Percentiles rank a stretch among this genome's conserved stretches.
These are phyloP conservation scores for Mimosa bimucronata DNA, from an alignment of 306 rosid genomes.

Conservation along the genomic window DNA sequence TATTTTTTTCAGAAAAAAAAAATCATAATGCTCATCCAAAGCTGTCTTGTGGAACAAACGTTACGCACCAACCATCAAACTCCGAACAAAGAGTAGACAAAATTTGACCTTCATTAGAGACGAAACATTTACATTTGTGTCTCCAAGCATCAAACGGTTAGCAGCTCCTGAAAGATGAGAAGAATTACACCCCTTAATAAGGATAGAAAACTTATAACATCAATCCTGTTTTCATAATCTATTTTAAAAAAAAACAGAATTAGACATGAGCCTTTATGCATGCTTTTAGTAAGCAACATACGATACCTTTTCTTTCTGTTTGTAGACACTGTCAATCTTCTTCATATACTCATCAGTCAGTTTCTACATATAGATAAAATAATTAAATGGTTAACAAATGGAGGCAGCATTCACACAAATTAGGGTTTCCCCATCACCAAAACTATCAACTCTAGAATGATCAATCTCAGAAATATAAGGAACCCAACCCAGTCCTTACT, in stretches of 20 bases:
- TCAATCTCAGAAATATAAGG: background rate
- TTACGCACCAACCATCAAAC: slow-evolving; percentile 30
- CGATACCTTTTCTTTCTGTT: slow-evolving; percentile 90
- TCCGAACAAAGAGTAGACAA: slow-evolving; percentile 31
- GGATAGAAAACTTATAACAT: background rate
- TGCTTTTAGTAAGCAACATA: slow-evolving; percentile 13
- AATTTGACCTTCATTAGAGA: slow-evolving; percentile 37
- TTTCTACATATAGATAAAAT: slow-evolving; percentile 59
- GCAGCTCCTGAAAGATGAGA: slow-evolving; percentile 76
- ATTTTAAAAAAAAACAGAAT: background rate
- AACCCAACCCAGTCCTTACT: background rate
- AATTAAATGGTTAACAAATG: slow-evolving; percentile 22
- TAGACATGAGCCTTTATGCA: slow-evolving; percentile 10
- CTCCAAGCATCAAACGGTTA: slow-evolving; percentile 64
- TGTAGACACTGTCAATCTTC: slow-evolving; percentile 75
- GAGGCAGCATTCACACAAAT: background rate
- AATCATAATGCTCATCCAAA: slow-evolving; percentile 25
- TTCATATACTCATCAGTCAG: slow-evolving; percentile 85
- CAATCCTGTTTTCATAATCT: background rate
- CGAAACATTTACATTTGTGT: slow-evolving; percentile 44
- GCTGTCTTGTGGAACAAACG: slow-evolving; percentile 31
- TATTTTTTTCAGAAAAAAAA: slow-evolving; percentile 2
- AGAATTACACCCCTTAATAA: slow-evolving; percentile 26
- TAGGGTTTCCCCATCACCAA: background rate
- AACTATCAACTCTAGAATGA: background rate